These are phyloP conservation scores for Bipolaris zeicola DNA, from an alignment of 2,329 filamentous ascomycete species.

Conservation along the genomic window DNA sequence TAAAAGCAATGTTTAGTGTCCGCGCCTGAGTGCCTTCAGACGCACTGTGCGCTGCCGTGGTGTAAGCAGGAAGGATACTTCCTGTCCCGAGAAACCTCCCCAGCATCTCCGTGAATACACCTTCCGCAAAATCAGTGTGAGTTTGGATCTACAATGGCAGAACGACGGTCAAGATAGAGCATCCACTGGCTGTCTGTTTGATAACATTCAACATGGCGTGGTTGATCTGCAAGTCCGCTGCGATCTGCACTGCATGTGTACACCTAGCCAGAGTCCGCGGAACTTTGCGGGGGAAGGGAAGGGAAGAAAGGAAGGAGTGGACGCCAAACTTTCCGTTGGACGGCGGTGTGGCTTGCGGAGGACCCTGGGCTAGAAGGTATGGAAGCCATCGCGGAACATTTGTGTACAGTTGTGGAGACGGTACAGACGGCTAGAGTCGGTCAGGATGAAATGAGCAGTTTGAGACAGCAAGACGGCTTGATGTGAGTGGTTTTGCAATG, in stretches of 20 bases:
- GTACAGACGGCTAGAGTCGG: constrained; percentile 6
- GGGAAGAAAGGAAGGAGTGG: background rate
- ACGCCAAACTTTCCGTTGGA: constrained; percentile 17
- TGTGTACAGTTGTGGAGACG: constrained; percentile 3
- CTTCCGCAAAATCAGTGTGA: background rate
- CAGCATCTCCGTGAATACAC: constrained; percentile 1
- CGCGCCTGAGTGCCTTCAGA: constrained; percentile 6
- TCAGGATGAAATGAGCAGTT: constrained; percentile 12
- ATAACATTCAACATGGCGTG: constrained; percentile 2
- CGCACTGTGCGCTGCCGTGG: background rate
- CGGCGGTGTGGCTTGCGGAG: constrained; percentile 14
- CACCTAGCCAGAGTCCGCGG: constrained; percentile 12
- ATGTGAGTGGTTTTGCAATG: constrained; percentile 11
- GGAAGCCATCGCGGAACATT: constrained; percentile 7
- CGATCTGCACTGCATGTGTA: constrained; percentile 20
- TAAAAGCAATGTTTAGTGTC: constrained; percentile 3
- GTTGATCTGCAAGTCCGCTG: constrained; percentile 19
- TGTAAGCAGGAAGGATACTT: constrained; percentile 9
- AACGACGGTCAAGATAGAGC: background rate
- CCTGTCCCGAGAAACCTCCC: constrained; percentile 10
- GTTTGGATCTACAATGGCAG: background rate
- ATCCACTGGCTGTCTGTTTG: constrained; percentile 5
- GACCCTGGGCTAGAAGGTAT: constrained; percentile 19
- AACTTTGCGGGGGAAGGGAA: constrained; percentile 15
- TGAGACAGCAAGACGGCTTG: background rate